Conservation (phyloP, 306 rosid species). For the Sechiopsis laciniata region DNA sequence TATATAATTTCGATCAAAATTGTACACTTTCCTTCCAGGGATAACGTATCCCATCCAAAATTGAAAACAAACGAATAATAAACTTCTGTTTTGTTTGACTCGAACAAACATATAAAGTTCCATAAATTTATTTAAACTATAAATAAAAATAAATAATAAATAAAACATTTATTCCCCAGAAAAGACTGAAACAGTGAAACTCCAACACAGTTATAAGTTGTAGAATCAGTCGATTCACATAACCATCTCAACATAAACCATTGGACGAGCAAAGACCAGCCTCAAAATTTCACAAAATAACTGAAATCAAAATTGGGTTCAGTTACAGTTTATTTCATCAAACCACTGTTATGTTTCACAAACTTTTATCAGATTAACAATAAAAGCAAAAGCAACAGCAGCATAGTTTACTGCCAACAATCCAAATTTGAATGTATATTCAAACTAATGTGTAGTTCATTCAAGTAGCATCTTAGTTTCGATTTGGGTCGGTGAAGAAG, state of each 20-base stretch:
- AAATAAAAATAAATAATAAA: too few relatives aligned
- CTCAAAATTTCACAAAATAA: background rate
- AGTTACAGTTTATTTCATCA: background rate
- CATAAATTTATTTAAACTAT: background rate
- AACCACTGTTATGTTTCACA: too few relatives aligned
- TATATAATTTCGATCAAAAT: too few relatives aligned
- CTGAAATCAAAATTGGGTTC: conserved; percentile 3
- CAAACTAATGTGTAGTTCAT: background rate
- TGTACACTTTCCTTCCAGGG: background rate
- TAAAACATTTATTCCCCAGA: too few relatives aligned
- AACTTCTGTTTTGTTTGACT: background rate
- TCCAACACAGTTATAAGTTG: background rate
- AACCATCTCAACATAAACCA: background rate
- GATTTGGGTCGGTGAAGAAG: conserved; percentile 60
- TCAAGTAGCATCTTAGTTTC: conserved; percentile 36
- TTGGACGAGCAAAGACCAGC: background rate
- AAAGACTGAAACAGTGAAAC: background rate
- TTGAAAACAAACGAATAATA: background rate
- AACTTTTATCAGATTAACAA: background rate
- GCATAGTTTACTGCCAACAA: background rate
- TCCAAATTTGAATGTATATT: too few relatives aligned
- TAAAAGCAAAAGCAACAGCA: conserved; percentile 11
- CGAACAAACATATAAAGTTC: background rate
- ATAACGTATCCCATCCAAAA: background rate
- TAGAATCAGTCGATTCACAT: background rate